Evolutionary conservation across 2,329 filamentous ascomycete species (phyloP).

Genomic region (Ceratocystis ficicola): DNA sequence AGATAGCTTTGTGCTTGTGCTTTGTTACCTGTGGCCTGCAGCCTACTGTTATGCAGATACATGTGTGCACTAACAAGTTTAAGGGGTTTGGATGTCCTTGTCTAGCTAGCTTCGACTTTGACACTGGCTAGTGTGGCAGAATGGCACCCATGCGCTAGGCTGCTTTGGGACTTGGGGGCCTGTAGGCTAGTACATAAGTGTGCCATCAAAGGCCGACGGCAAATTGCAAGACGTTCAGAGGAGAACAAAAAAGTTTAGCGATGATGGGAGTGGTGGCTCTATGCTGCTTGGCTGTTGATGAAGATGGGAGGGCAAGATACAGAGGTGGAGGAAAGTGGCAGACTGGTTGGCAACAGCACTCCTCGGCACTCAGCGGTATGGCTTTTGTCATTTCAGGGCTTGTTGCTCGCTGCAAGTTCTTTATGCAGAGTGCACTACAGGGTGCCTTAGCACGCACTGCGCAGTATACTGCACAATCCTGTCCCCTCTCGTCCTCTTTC

Average conservation of each 20-base stretch:
- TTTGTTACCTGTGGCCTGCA: not conserved
- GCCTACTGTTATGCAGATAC: not conserved
- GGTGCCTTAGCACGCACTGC: no score
- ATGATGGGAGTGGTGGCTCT: no score
- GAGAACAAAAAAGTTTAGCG: no score
- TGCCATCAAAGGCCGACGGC: not conserved
- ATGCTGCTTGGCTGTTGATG: no score
- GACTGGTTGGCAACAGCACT: no score
- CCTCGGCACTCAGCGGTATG: no score
- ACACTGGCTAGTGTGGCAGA: constrained; percentile 1
- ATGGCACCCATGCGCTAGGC: not conserved
- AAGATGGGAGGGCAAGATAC: no score
- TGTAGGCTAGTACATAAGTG: not conserved
- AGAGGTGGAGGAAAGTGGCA: no score
- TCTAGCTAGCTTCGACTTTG: not conserved
- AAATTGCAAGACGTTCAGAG: not conserved
- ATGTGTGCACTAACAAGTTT: not conserved
- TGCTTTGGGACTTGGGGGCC: not conserved
- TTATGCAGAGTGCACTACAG: no score
- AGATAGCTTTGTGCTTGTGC: not conserved
- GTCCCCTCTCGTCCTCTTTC: not conserved
- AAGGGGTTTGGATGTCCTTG: constrained; percentile 6
- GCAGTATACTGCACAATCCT: no score
- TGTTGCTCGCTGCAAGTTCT: no score
- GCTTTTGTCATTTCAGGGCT: no score